These are phyloP conservation scores for Chlorella ohadii DNA, from an alignment of 139 green algal genomes.

Conservation along the genomic window DNA sequence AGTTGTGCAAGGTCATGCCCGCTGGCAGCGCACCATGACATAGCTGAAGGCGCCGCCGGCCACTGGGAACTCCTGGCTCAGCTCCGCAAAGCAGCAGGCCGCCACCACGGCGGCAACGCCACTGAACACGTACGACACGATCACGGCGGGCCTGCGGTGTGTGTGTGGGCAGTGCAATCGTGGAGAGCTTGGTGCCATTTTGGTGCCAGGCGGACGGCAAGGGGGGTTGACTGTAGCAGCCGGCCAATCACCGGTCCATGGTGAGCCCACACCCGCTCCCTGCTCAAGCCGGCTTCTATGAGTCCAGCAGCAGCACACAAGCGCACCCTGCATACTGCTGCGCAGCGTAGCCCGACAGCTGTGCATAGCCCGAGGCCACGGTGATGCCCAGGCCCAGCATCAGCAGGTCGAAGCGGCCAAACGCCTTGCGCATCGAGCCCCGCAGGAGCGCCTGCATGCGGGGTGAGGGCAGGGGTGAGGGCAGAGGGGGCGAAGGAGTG, in stretches of 20 bases:
- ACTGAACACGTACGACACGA: conserved; percentile 30
- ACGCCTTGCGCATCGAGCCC: conserved; percentile 38
- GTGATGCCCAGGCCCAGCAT: conserved; percentile 42
- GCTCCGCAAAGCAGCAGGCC: conserved; percentile 47
- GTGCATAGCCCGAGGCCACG: conserved; percentile 19
- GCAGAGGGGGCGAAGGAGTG: neutral
- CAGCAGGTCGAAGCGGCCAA: conserved; percentile 39
- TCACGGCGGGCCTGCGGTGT: conserved; percentile 29
- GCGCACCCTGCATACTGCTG: conserved; percentile 36
- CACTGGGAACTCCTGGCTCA: conserved; percentile 41
- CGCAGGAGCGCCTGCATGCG: conserved; percentile 37
- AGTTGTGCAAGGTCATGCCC: too few relatives aligned
- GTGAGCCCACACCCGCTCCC: too few relatives aligned
- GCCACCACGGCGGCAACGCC: conserved; percentile 20
- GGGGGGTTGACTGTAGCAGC: too few relatives aligned
- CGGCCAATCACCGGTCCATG: too few relatives aligned
- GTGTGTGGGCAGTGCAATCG: neutral
- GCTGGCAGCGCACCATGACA: conserved; percentile 7
- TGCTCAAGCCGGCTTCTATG: neutral
- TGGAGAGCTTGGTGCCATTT: too few relatives aligned
- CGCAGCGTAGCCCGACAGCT: conserved; percentile 24
- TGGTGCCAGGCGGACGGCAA: neutral
- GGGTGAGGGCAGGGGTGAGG: neutral
- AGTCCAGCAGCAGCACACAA: neutral
- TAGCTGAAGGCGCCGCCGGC: conserved; percentile 48